phyloP scores from a whole-genome alignment of 495 filamentous ascomycete species.

The Xylaria curta region DNA sequence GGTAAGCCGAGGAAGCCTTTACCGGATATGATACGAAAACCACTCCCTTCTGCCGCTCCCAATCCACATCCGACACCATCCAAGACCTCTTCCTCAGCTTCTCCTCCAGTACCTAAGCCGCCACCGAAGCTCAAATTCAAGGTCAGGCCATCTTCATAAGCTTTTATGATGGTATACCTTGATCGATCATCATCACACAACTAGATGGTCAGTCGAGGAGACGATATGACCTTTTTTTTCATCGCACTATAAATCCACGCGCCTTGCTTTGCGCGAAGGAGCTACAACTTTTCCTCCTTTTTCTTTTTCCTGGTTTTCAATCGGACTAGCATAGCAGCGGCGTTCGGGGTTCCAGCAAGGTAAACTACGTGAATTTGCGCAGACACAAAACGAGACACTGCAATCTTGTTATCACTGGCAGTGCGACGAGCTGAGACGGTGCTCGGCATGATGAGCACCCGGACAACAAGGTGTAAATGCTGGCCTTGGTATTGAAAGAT shows the following conservation, averaged over 20 bases:
- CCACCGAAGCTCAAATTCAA: slow-evolving; percentile 48
- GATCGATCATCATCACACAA: neutral
- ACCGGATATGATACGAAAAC: slow-evolving; percentile 46
- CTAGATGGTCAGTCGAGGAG: neutral
- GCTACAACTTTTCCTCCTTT: neutral
- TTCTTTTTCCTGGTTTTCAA: slow-evolving; percentile 1
- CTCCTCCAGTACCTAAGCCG: slow-evolving; percentile 30
- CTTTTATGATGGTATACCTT: neutral
- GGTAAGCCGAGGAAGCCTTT: slow-evolving; percentile 40
- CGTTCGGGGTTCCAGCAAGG: slow-evolving; percentile 10
- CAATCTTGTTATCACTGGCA: neutral
- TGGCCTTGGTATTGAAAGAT: neutral
- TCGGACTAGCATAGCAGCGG: slow-evolving; percentile 26
- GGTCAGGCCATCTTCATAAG: slow-evolving; percentile 35
- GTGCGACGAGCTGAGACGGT: neutral
- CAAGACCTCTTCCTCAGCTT: slow-evolving; percentile 32
- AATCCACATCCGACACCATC: slow-evolving; percentile 31
- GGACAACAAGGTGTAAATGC: neutral
- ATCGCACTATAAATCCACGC: slow-evolving; percentile 14
- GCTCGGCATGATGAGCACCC: neutral
- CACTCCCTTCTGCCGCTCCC: slow-evolving; percentile 46
- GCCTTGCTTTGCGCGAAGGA: neutral
- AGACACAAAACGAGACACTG: neutral
- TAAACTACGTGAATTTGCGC: neutral
- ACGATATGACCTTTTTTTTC: neutral